phyloP scores from a whole-genome alignment of 2,329 filamentous ascomycete species.

The Apiospora sp. region DNA sequence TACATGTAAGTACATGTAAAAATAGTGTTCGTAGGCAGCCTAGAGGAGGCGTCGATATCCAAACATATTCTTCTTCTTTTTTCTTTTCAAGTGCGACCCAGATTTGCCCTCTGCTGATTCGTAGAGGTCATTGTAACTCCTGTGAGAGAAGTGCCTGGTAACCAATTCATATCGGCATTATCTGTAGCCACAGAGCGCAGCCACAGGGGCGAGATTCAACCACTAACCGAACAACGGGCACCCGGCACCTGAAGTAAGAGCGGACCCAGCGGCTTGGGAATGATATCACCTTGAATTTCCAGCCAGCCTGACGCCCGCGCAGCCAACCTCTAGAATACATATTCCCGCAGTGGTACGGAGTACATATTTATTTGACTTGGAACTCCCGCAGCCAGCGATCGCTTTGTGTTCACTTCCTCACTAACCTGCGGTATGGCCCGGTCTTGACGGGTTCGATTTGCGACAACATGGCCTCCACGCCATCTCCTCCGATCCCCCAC shows the following conservation, averaged over 20 bases:
- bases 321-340: background rate
- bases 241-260: background rate
- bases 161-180: too few relatives aligned
- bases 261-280: slow-evolving; percentile 12
- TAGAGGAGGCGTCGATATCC: too few relatives aligned
- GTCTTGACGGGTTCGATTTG: background rate
- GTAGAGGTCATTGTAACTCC: too few relatives aligned
- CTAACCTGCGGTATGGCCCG: background rate
- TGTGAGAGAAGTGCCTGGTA: too few relatives aligned
- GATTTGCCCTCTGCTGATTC: too few relatives aligned
- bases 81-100: too few relatives aligned
- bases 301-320: background rate
- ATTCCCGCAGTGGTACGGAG: too few relatives aligned
- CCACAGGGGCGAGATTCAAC: background rate
- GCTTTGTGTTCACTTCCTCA: background rate
- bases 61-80: too few relatives aligned
- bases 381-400: background rate
- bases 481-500: background rate
- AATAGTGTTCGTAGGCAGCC: too few relatives aligned
- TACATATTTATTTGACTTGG: background rate
- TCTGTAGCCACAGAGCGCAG: slow-evolving; percentile 14
- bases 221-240: background rate
- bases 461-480: slow-evolving; percentile 20
- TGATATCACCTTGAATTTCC: slow-evolving; percentile 4
- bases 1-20: too few relatives aligned